Evolutionary conservation across 257 asterid genomes (phyloP), one percentile per base, ranked within the genome.

Genomic region (Thymus quinquecostatus): DNA sequence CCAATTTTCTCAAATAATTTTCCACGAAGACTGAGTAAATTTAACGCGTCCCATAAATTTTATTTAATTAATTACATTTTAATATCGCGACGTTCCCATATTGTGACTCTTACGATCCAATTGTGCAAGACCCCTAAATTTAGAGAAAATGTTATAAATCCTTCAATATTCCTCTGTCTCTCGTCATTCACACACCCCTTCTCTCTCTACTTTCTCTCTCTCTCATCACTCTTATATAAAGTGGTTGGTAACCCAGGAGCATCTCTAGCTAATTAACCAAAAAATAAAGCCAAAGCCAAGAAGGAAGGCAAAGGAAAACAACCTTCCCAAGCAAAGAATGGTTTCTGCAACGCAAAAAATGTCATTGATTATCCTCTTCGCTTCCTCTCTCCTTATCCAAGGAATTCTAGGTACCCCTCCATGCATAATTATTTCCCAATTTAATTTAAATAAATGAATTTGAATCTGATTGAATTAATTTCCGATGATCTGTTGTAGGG

Each of bases 351-450:
- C 76, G 71, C 21, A 0, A 21, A 80, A 73, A 29, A 58, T 71
- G 38, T 41, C 73, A 1, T 61, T 82, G 60, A 40, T 84, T 76
- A 75, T 88, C 80, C 76, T 85, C 82, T 75, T 88, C 68, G 84
- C 85, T 58, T 84, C 68, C 78, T 80, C 81, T 74, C 74, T 88
- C 65, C 60, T 84, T 49, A 11, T 82, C 33, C 88, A 77, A 71
- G 82, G 75, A 65, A 58, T 78, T 8, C 53, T 76, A 70, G 94
- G 94, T 82, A 29, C 60, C 13, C 67, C 29, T 50, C 0, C 48
- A 57, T 66, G 57, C 47, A 43, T 43, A 38, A 6, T 0, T 43
- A 9, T 44, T 44, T 44, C 21, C 21, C 21, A 8, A 44, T 44
- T 44, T 44, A 8, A 28, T 55, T 10, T 56, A 0, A 38, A 4